Evolutionary conservation across 2,329 filamentous ascomycete genomes (phyloP), one percentile per base, ranked within the genome.

Genomic region (Endocalyx cinctus): DNA sequence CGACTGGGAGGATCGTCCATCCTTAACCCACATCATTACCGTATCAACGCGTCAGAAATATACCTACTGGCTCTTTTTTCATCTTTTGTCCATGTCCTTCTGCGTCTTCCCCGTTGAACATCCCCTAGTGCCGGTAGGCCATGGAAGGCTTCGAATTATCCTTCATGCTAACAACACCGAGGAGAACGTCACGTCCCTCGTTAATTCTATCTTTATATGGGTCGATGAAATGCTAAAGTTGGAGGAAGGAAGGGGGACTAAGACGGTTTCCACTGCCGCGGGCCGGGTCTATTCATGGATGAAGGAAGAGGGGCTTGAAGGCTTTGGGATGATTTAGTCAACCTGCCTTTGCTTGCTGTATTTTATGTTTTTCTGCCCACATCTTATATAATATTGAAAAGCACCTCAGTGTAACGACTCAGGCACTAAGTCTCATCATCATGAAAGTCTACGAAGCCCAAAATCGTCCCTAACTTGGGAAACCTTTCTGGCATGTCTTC

Each of bases 81-180:
- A 57, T 18, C 31, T 56, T 17, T 37, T 39, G 18, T 16, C 36
- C 8, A 20, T 27, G 4, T 25, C 25, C 11, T 41, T 47, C 27
- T 46, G 33, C 16, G 49, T 39, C 4, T 54, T 39, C 23, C 46
- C 60, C 1, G 54, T 69, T 2, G 56, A 57, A 7, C 50, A 55
- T 30, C 66, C 64, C 2, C 59, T 59, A 5, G 65, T 69, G 4
- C 62, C 63, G 2, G 45, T 50, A 26, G 62, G 63, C 0, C 50
- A 56, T 14, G 51, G 51, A 29, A 51, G 66, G n/a, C 46, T 69
- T 5, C 51, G 62, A 16, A 38, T 69, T 2, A 56, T 60, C 13
- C 39, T 69, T 19, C 63, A 69, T 41, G 63, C 63, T 4, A 50
- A 49, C 6, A 66, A 67, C 32, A 66, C 60, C 3, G 37, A 48